A percentile compares a stretch with the other conserved stretches of the same genome.
Conservation (phyloP, 163 green algal species). For the Scenedesmus sp. region DNA sequence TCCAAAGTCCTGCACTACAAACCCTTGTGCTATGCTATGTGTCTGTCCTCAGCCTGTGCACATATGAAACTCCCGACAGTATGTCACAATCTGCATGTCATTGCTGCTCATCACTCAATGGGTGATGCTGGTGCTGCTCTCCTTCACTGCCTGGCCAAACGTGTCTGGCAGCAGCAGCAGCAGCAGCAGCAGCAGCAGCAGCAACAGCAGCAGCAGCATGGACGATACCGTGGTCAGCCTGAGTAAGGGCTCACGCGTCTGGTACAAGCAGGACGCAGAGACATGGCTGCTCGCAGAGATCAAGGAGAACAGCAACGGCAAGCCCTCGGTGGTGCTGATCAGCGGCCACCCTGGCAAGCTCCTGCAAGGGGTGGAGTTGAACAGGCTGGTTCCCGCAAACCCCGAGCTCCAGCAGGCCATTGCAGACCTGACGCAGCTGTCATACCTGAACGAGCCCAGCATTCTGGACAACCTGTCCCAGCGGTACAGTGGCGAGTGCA, state of each 20-base stretch:
- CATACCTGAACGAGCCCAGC: slow-evolving; percentile 91
- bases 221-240: slow-evolving; percentile 45
- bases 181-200: neutral
- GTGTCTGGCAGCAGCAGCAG: neutral
- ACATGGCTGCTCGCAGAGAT: slow-evolving; percentile 60
- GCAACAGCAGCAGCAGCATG: slow-evolving; percentile 25
- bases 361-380: neutral
- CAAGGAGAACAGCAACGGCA: neutral
- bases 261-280: slow-evolving; percentile 40
- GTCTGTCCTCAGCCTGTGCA: neutral
- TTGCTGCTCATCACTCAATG: neutral
- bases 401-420: slow-evolving; percentile 68
- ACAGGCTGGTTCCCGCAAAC: slow-evolving; percentile 55
- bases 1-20: neutral
- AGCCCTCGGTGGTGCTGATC: neutral
- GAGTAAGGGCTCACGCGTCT: slow-evolving; percentile 53
- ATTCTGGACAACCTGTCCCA: slow-evolving; percentile 86
- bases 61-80: neutral
- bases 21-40: neutral
- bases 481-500: slow-evolving; percentile 74
- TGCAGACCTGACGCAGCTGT: slow-evolving; percentile 84
- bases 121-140: neutral
- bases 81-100: neutral
- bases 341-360: slow-evolving; percentile 3
- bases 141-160: neutral